Percentiles rank a stretch among this genome's conserved stretches.
Evolutionary conservation across 371 early-diverging fungal species (phyloP).

Genomic region (Actinomucor elegans): DNA sequence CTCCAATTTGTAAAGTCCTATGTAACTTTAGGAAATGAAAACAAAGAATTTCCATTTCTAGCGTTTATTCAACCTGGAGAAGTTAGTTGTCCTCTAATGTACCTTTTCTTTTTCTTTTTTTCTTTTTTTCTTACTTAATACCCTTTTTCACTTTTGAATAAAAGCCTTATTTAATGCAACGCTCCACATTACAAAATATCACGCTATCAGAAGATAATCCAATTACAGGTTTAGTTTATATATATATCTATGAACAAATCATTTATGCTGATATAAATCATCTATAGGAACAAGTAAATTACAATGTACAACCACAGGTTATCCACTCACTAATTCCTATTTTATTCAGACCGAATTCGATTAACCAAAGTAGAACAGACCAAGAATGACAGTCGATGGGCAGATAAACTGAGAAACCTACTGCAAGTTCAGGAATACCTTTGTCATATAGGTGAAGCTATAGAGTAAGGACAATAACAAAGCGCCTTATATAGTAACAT

Average conservation of each 20-base stretch:
- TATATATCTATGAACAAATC: background rate
- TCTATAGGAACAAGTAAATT: constrained; percentile 17
- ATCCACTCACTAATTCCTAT: background rate
- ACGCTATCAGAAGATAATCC: constrained; percentile 12
- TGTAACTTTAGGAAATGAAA: too few relatives aligned
- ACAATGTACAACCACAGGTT: background rate
- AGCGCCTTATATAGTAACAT: too few relatives aligned
- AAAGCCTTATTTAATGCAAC: constrained; percentile 1
- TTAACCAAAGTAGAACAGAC: constrained; percentile 49
- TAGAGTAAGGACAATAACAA: constrained; percentile 71
- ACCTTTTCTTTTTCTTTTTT: background rate
- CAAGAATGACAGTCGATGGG: constrained; percentile 69
- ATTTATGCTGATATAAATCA: background rate
- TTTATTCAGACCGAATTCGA: constrained; percentile 56
- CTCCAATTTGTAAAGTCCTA: too few relatives aligned
- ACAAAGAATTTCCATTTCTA: too few relatives aligned
- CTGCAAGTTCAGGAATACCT: constrained; percentile 98
- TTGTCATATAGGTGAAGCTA: constrained; percentile 99
- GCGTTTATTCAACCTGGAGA: too few relatives aligned
- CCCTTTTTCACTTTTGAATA: background rate
- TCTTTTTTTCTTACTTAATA: background rate
- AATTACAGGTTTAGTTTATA: constrained; percentile 6
- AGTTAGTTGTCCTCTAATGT: too few relatives aligned
- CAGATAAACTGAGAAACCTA: constrained; percentile 92
- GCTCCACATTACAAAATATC: background rate